Conservation (phyloP, 1,284 basidiomycete species). For the Marasmius sp. region DNA sequence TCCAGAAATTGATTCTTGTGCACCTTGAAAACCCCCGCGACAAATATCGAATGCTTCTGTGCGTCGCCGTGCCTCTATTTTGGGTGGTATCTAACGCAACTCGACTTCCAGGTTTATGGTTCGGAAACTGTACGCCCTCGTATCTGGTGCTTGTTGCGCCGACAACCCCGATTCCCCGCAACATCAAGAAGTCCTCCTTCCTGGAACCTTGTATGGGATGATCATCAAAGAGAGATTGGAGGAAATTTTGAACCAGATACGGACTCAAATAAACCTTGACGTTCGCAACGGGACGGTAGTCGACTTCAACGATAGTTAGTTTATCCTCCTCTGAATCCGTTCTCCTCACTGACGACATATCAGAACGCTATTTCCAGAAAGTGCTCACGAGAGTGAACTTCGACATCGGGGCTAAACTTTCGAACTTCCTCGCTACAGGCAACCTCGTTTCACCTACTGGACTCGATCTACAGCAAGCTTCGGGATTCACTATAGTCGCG, state of each 20-base stretch:
- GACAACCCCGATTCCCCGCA: slow-evolving; percentile 99
- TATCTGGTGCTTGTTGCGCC: slow-evolving; percentile 87
- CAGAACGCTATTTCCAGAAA: slow-evolving; percentile 84
- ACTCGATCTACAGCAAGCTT: slow-evolving; percentile 95
- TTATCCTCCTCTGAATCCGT: neutral
- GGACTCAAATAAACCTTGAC: slow-evolving; percentile 74
- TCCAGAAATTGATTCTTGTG: slow-evolving; percentile 88
- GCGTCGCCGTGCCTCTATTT: slow-evolving; percentile 27
- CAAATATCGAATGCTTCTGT: slow-evolving; percentile 97
- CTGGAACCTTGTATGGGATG: slow-evolving; percentile 93
- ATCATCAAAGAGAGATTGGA: slow-evolving; percentile 98
- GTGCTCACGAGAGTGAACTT: slow-evolving; percentile 81
- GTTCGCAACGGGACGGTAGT: slow-evolving; percentile 72
- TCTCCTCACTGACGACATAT: too few relatives aligned
- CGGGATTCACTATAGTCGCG: slow-evolving; percentile 97
- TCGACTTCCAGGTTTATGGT: slow-evolving; percentile 82
- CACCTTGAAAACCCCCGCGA: slow-evolving; percentile 90
- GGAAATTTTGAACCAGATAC: slow-evolving; percentile 81
- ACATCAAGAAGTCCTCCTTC: slow-evolving; percentile 96
- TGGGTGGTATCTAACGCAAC: neutral
- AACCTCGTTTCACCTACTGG: slow-evolving; percentile 95
- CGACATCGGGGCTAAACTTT: slow-evolving; percentile 88
- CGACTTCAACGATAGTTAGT: slow-evolving; percentile 86
- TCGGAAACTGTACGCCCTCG: slow-evolving; percentile 91
- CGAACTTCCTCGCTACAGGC: slow-evolving; percentile 97